Evolutionary conservation across 1,284 basidiomycete species (phyloP).

Genomic region (Cryptococcus neoformans): DNA sequence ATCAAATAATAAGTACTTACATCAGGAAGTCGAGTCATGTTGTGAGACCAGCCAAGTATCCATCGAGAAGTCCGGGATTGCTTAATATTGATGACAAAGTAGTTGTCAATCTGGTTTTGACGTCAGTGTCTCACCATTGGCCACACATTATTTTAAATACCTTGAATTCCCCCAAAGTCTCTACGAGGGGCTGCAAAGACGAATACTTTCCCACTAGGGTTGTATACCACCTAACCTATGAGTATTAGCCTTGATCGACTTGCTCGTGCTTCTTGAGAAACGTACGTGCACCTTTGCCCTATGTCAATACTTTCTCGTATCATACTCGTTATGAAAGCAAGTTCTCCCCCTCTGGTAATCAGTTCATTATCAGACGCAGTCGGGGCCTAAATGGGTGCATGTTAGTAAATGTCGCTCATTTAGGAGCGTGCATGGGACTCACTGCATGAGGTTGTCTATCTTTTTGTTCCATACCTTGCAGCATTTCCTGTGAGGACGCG

Average conservation of each 20-base stretch:
- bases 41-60: slow-evolving; percentile 82
- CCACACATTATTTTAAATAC: slow-evolving; percentile 48
- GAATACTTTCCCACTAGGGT: slow-evolving; percentile 85
- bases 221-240: slow-evolving; percentile 72
- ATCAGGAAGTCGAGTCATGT: slow-evolving; percentile 63
- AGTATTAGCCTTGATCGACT: not conserved
- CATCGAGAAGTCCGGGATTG: slow-evolving; percentile 86
- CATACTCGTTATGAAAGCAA: slow-evolving; percentile 71
- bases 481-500: slow-evolving; percentile 64
- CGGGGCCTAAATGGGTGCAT: slow-evolving; percentile 58
- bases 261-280: not conserved
- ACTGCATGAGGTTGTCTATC: slow-evolving; percentile 64
- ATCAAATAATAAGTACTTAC: slow-evolving; percentile 53
- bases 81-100: slow-evolving; percentile 73
- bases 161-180: slow-evolving; percentile 55
- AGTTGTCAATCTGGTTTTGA: slow-evolving; percentile 67
- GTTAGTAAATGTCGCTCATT: not conserved
- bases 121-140: not conserved
- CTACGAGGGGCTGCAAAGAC: slow-evolving; percentile 64
- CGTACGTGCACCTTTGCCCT: slow-evolving; percentile 51
- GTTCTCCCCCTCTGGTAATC: slow-evolving; percentile 82
- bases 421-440: slow-evolving; percentile 26
- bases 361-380: slow-evolving; percentile 82
- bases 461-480: slow-evolving; percentile 60
- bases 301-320: slow-evolving; percentile 65